A percentile compares a stretch with the other conserved stretches of the same genome.
phyloP scores from a whole-genome alignment of 164 flowering plant genomes.

The Vitis amurensis region DNA sequence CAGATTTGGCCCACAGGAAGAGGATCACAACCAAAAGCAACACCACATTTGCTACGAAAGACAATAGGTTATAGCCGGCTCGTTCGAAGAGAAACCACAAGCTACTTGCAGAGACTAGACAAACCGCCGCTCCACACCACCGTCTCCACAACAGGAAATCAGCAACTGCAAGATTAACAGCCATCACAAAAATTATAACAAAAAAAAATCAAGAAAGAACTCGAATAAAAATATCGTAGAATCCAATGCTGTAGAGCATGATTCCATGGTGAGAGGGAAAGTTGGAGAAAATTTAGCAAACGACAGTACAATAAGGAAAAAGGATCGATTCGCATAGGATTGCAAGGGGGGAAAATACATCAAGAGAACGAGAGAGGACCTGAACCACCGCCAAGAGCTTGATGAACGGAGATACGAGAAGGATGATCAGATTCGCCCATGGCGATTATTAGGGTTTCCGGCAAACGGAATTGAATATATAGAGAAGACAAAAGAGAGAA shows the following conservation, averaged over 20 bases:
- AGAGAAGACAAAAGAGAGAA: neutral
- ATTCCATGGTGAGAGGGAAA: neutral
- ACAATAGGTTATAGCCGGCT: slow-evolving; percentile 58
- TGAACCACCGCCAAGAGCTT: slow-evolving; percentile 68
- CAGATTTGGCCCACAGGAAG: slow-evolving; percentile 88
- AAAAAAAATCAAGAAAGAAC: neutral
- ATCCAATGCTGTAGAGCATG: neutral
- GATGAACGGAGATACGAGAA: slow-evolving; percentile 50
- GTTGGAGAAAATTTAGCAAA: no score
- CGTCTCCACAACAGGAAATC: slow-evolving; percentile 79
- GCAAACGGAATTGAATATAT: neutral
- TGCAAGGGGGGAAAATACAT: neutral
- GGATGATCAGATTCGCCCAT: slow-evolving; percentile 39
- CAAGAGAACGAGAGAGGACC: slow-evolving; percentile 35
- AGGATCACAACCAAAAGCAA: slow-evolving; percentile 66
- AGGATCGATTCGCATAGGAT: neutral
- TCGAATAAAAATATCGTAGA: neutral
- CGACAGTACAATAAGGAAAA: neutral
- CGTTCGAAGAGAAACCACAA: slow-evolving; percentile 70
- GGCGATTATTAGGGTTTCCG: slow-evolving; percentile 22
- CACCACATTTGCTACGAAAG: slow-evolving; percentile 61
- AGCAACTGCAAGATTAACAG: slow-evolving; percentile 50
- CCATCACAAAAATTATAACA: neutral
- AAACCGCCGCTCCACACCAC: slow-evolving; percentile 29
- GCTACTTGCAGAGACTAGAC: slow-evolving; percentile 45